These are phyloP conservation scores for Odontarrhena argentea DNA, from an alignment of 345 rosid genomes.

Conservation along the genomic window DNA sequence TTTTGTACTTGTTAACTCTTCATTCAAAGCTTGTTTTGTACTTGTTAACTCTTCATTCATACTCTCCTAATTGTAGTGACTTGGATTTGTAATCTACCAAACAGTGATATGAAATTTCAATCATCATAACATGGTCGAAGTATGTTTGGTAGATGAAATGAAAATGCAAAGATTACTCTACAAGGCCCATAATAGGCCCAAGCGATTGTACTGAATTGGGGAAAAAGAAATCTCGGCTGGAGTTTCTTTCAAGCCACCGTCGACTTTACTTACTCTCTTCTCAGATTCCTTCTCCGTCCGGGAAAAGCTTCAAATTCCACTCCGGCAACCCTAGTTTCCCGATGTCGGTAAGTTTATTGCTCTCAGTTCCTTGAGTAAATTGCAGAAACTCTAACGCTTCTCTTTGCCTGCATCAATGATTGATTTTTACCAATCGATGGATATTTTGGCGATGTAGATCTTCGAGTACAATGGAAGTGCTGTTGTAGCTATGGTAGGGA, in stretches of 20 bases:
- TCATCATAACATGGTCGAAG: too few relatives aligned
- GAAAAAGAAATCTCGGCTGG: conserved; percentile 34
- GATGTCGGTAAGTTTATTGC: conserved; percentile 57
- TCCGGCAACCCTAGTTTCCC: conserved; percentile 28
- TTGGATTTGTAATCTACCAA: not conserved
- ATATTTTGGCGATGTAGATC: conserved; percentile 54
- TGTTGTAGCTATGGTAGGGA: conserved; percentile 97
- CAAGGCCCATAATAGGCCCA: conserved; percentile 26
- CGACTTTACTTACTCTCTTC: conserved; percentile 25
- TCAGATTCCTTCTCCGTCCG: conserved; percentile 33
- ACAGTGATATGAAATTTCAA: not conserved
- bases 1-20: conserved; percentile 18
- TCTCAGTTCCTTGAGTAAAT: not conserved
- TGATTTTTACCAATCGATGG: conserved; percentile 15
- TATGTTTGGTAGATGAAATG: too few relatives aligned
- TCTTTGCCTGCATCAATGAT: not conserved
- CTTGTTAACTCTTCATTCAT: too few relatives aligned
- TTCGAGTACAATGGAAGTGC: conserved; percentile 99
- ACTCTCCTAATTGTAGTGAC: too few relatives aligned
- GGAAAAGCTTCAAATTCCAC: conserved; percentile 14
- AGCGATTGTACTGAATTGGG: not conserved
- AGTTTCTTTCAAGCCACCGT: conserved; percentile 51
- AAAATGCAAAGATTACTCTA: too few relatives aligned
- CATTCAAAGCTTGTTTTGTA: not conserved
- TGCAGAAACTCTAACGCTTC: conserved; percentile 11